Evolutionary conservation across 1,284 basidiomycete genomes (phyloP), one percentile per base, ranked within the genome.

Genomic region (Golubevia pallescens): DNA sequence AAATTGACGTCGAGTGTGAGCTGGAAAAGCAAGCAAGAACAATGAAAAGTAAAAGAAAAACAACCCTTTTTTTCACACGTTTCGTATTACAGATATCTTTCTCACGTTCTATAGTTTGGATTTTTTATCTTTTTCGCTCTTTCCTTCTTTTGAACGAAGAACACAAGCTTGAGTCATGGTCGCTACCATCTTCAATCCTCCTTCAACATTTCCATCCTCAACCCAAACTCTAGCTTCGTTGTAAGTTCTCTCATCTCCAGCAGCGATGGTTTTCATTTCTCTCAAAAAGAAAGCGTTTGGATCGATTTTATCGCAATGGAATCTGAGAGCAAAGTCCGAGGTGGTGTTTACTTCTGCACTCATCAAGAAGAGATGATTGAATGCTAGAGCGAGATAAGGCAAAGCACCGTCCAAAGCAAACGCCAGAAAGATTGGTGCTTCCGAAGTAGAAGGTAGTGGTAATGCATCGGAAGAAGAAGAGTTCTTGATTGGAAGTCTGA

Each of bases 241-340:
- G 52, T 67, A 80, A n/a, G 72, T 75, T 42, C 74, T 68, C 64
- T 74, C 68, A 56, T 74, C 71, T 38, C 68, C 68, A 2, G 66
- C 72, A 14, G 62, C 24, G 3, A 72, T 57, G 0, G 78, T 70
- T 57, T 67, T 66, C 63, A 74, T 69, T 66, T 81, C 78, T 16
- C 78, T 64, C 23, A 80, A 32, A 23, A 71, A 69, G 42, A 66
- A 81, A 20, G 67, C 57, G 59, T 76, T 68, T 57, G 74, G 60
- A 19, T 81, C 70, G 16, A 65, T 21, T 1, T 67, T 65, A 3
- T 75, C 74, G 1, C 65, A 57, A 62, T 77, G 75, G 64, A 69
- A 81, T 60, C 79, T 74, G 52, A 73, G 28, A 0, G 77, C 71
- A 56, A 71, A 75, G 51, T 81, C 79, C n/a, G 80, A 48, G 51